Conservation (phyloP, 176 grass and related monocot genomes). For the Rhynchospora tenuis region DNA sequence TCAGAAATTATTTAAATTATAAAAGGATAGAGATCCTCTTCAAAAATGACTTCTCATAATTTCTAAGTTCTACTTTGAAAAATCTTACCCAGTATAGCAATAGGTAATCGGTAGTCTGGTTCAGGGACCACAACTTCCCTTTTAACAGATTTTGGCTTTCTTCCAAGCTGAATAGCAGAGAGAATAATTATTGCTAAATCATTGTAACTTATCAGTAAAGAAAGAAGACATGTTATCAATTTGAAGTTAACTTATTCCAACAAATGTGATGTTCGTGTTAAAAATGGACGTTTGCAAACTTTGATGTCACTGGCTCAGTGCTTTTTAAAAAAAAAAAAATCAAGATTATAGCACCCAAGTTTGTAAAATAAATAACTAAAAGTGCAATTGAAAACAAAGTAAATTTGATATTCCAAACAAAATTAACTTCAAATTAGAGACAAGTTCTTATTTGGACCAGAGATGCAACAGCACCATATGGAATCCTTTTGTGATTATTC, state of each 20-base stretch:
- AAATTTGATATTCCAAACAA: neutral
- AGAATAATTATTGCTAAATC: slow-evolving; percentile 8
- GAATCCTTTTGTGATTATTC: neutral
- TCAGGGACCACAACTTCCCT: slow-evolving; percentile 69
- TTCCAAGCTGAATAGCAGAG: slow-evolving; percentile 48
- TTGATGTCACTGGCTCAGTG: neutral
- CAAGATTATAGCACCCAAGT: neutral
- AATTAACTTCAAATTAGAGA: slow-evolving; percentile 3
- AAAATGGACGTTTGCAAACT: neutral
- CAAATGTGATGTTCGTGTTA: neutral
- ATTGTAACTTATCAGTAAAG: neutral
- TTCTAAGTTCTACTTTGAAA: neutral
- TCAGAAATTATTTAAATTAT: neutral
- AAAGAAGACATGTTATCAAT: neutral
- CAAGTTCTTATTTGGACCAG: slow-evolving; percentile 2
- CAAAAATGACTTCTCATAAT: neutral
- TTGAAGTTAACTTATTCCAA: neutral
- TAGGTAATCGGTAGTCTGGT: slow-evolving; percentile 83
- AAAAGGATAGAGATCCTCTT: neutral
- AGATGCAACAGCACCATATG: neutral
- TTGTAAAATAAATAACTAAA: neutral
- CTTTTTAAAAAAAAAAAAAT: neutral
- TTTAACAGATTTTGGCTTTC: slow-evolving; percentile 42
- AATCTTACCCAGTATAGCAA: slow-evolving; percentile 78
- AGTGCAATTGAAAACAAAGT: neutral